These are phyloP conservation scores for Sporobolomyces phaffii DNA, from an alignment of 768 basidiomycete genomes.

Conservation along the genomic window DNA sequence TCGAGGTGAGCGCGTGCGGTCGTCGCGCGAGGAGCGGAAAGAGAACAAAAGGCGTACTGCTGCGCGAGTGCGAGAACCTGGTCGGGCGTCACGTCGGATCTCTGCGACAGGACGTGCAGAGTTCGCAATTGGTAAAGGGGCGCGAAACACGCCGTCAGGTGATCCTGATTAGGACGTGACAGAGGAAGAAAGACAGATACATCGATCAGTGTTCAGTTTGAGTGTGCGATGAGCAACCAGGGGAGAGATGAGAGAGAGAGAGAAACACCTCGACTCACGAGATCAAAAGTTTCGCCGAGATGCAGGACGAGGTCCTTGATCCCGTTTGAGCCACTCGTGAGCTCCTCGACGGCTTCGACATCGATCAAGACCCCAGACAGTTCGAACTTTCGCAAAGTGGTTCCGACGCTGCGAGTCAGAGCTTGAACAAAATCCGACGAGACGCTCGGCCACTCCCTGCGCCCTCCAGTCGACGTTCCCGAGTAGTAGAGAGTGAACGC, in stretches of 20 bases:
- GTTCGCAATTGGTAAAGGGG: slow-evolving; percentile 7
- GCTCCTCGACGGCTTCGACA: slow-evolving; percentile 2
- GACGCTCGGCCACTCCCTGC: slow-evolving; percentile 26
- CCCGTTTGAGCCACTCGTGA: background rate
- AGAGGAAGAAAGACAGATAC: too few species aligned
- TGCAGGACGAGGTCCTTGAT: slow-evolving; percentile 28
- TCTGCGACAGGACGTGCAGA: slow-evolving; percentile 28
- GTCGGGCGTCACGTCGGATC: slow-evolving; percentile 9
- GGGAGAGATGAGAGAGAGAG: too few species aligned
- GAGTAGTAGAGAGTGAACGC: slow-evolving; percentile 36
- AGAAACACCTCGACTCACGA: slow-evolving; percentile 11
- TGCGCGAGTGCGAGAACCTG: slow-evolving; percentile 10
- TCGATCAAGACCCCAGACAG: slow-evolving; percentile 13
- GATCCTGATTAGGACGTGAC: slow-evolving; percentile 1
- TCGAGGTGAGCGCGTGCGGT: background rate
- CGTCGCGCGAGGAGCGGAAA: background rate
- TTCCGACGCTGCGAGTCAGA: slow-evolving; percentile 2
- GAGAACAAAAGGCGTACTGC: background rate
- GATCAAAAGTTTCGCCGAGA: slow-evolving; percentile 14
- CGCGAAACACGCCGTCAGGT: slow-evolving; percentile 11
- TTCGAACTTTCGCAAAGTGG: slow-evolving; percentile 27
- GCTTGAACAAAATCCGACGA: background rate
- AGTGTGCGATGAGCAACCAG: too few species aligned
- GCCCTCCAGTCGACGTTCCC: background rate
- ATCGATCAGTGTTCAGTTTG: too few species aligned